Conservation (phyloP, 176 grass and related monocot genomes). For the Bothriochloa decipiens region DNA sequence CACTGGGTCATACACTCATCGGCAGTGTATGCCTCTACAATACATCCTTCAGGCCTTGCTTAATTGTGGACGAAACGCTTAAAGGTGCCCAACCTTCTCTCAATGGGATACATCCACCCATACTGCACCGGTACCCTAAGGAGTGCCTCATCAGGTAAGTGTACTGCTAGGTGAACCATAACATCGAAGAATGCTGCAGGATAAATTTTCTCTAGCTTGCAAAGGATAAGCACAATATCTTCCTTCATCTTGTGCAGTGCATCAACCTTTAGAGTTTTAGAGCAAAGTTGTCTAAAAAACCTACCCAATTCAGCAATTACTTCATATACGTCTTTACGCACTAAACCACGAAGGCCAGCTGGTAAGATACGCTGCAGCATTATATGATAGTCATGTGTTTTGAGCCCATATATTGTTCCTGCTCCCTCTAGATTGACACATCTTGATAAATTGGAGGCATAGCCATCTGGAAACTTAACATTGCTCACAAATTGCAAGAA, state of each 20-base stretch:
- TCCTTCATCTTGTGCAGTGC: background rate
- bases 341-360: background rate
- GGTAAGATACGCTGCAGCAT: background rate
- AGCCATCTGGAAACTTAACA: background rate
- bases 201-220: slow-evolving; percentile 18
- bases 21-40: background rate
- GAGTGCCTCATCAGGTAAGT: background rate
- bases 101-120: background rate
- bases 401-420: background rate
- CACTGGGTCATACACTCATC: slow-evolving; percentile 1
- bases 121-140: background rate
- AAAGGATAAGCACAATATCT: background rate
- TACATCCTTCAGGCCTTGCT: background rate
- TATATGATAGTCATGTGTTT: background rate
- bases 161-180: slow-evolving; percentile 28
- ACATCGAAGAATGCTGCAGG: slow-evolving; percentile 13
- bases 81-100: background rate
- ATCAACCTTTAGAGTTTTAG: background rate
- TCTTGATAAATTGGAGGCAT: no score
- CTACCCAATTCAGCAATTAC: background rate
- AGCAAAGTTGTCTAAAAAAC: background rate
- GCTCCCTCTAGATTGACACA: no score
- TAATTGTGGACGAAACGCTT: background rate
- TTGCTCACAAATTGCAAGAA: no score
- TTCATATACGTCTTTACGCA: background rate